Evolutionary conservation across 352 stramenopile genomes (phyloP).

Genomic region (Pythium monospermum): DNA sequence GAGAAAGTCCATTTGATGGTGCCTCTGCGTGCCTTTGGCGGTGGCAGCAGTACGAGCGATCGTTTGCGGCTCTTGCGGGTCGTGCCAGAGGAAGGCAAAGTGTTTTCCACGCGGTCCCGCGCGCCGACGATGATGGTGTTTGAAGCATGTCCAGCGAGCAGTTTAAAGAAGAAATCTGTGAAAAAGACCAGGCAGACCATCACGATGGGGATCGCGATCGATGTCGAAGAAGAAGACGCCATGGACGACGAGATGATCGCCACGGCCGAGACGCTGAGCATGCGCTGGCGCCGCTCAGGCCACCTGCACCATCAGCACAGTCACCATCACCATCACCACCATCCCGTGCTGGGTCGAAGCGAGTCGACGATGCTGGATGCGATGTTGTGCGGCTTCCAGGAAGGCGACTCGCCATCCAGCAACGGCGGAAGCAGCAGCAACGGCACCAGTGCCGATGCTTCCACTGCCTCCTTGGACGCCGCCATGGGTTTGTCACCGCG

Average conservation of each 20-base stretch:
- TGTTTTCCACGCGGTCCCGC: conserved; percentile 30
- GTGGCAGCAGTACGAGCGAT: not conserved
- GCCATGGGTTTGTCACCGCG: too few relatives aligned
- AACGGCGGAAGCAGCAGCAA: not conserved
- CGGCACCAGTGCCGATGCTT: not conserved
- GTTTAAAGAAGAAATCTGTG: not conserved
- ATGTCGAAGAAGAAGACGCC: conserved; percentile 2
- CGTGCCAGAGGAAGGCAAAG: conserved; percentile 27
- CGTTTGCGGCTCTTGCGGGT: conserved; percentile 22
- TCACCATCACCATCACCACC: not conserved
- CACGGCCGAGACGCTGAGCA: conserved; percentile 8
- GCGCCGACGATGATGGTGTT: conserved; percentile 40
- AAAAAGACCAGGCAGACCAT: not conserved
- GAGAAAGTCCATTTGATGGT: too few relatives aligned
- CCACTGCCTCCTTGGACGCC: conserved; percentile 8
- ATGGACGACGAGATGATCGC: conserved; percentile 8
- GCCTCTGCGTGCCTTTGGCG: conserved; percentile 19
- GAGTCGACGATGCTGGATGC: conserved; percentile 31
- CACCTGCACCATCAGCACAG: not conserved
- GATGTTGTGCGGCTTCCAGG: conserved; percentile 22
- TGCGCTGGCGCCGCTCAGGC: too few relatives aligned
- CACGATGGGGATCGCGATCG: conserved; percentile 1
- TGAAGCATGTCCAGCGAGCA: conserved; percentile 20
- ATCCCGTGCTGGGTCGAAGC: conserved; percentile 11
- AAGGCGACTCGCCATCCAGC: conserved; percentile 10